A percentile compares a stretch with the other conserved stretches of the same genome.
Evolutionary conservation across 176 grass and related monocot genomes (phyloP).

Genomic region (Puya raimondii): DNA sequence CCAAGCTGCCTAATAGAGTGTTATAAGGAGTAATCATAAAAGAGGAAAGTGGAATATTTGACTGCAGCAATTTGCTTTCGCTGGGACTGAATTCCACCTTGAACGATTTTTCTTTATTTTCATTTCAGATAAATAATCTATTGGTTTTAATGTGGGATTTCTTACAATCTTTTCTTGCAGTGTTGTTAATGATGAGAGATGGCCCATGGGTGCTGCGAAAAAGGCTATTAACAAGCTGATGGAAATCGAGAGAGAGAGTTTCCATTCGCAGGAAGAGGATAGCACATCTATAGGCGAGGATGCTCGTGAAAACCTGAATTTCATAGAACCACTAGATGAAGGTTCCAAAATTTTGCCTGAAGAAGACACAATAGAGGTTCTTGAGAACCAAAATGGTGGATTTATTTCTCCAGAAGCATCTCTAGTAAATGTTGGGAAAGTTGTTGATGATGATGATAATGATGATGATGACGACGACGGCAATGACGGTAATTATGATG

Average conservation of each 20-base stretch:
- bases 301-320: background rate
- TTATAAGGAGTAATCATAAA: background rate
- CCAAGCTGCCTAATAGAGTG: too few relatives aligned
- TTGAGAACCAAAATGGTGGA: background rate
- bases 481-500: background rate
- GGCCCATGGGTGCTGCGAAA: constrained; percentile 28
- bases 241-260: background rate
- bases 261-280: background rate
- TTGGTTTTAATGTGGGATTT: background rate
- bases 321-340: background rate
- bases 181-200: constrained; percentile 3
- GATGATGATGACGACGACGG: background rate
- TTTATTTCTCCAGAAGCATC: background rate
- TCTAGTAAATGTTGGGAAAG: background rate
- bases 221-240: constrained; percentile 25
- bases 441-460: background rate
- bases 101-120: background rate
- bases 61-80: background rate
- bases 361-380: background rate
- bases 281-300: background rate
- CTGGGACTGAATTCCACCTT: background rate
- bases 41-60: background rate
- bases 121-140: background rate
- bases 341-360: background rate
- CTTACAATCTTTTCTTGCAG: background rate